phyloP scores from a whole-genome alignment of 768 basidiomycete genomes.

The Pleurotus citrinopileatus region DNA sequence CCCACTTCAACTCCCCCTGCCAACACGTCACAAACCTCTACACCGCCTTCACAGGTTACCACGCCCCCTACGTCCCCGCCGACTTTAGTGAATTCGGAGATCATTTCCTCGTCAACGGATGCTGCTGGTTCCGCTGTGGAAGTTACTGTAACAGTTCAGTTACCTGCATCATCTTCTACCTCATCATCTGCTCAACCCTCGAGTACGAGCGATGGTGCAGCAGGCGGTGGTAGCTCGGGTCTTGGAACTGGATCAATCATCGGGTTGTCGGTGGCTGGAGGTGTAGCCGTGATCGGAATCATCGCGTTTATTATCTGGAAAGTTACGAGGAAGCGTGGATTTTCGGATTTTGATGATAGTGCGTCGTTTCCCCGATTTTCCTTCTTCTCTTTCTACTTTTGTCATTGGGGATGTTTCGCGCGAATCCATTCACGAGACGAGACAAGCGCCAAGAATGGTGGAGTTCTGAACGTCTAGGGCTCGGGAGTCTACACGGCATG shows the following conservation, averaged over 20 bases:
- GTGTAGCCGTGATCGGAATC: constrained; percentile 69
- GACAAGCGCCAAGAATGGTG: no score
- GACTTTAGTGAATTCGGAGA: not conserved
- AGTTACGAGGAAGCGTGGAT: constrained; percentile 70
- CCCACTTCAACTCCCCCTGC: not conserved
- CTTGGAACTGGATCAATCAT: constrained; percentile 71
- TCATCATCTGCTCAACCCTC: constrained; percentile 24
- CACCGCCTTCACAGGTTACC: no score
- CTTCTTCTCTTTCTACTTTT: constrained; percentile 6
- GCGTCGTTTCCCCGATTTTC: constrained; percentile 28
- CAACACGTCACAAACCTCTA: not conserved
- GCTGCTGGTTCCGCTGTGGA: not conserved
- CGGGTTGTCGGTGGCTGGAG: constrained; percentile 80
- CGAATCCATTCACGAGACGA: no score
- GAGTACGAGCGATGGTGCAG: constrained; percentile 17
- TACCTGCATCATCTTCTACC: not conserved
- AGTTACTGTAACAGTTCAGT: not conserved
- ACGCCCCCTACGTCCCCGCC: no score
- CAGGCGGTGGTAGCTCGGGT: constrained; percentile 28
- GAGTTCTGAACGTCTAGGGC: no score
- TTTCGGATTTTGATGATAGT: constrained; percentile 78
- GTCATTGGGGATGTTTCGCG: no score
- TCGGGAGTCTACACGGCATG: no score
- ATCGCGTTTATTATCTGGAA: constrained; percentile 84
- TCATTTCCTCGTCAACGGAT: not conserved